A percentile compares a stretch with the other conserved stretches of the same genome.
Evolutionary conservation across 768 basidiomycete genomes (phyloP).

Genomic region (Harrya chromipes): DNA sequence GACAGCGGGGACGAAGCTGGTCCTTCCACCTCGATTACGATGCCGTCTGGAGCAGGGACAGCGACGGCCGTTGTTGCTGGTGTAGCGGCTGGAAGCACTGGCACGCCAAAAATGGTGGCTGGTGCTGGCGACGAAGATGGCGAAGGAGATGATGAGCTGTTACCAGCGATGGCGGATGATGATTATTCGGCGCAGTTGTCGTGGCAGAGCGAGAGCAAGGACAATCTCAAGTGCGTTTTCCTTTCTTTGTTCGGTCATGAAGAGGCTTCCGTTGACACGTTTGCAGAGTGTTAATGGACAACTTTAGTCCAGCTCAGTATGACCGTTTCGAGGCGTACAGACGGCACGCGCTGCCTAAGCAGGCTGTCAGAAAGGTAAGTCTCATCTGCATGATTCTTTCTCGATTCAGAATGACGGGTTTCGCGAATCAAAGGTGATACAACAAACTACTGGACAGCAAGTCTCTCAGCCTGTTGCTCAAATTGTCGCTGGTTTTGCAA

Average conservation of each 20-base stretch:
- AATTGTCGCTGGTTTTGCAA: slow-evolving; percentile 84
- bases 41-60: neutral
- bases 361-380: slow-evolving; percentile 73
- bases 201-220: slow-evolving; percentile 86
- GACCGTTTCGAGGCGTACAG: slow-evolving; percentile 89
- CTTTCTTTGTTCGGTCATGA: neutral
- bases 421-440: slow-evolving; percentile 58
- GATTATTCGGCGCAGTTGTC: slow-evolving; percentile 82
- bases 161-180: slow-evolving; percentile 86
- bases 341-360: slow-evolving; percentile 79
- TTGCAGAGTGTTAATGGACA: slow-evolving; percentile 83
- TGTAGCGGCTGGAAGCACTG: neutral
- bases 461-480: slow-evolving; percentile 87
- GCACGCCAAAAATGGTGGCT: slow-evolving; percentile 11
- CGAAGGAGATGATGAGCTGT: slow-evolving; percentile 73
- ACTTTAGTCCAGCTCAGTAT: slow-evolving; percentile 79
- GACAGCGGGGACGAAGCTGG: slow-evolving; percentile 23
- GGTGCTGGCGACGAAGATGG: slow-evolving; percentile 44
- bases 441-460: slow-evolving; percentile 75
- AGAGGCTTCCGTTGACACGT: neutral
- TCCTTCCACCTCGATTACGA: slow-evolving; percentile 8
- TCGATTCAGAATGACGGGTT: neutral
- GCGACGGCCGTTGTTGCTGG: neutral
- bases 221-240: slow-evolving; percentile 68
- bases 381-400: neutral